A percentile compares a stretch with the other conserved stretches of the same genome.
These are phyloP conservation scores for Vaccinium macrocarpon DNA, from an alignment of 148 eudicot genomes.

Conservation along the genomic window DNA sequence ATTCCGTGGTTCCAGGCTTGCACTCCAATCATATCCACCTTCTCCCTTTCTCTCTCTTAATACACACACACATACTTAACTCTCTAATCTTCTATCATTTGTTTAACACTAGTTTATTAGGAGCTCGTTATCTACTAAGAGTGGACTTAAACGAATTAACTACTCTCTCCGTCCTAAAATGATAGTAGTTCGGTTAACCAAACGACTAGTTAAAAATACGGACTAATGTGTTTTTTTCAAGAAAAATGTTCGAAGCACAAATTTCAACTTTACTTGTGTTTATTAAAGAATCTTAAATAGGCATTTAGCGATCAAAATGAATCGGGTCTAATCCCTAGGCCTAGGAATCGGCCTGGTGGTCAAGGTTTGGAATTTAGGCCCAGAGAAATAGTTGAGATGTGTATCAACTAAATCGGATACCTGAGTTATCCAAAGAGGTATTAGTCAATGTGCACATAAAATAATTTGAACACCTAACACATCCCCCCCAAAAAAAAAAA, in stretches of 20 bases:
- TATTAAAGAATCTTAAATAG: background rate
- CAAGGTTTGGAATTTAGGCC: too few relatives aligned
- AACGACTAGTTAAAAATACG: too few relatives aligned
- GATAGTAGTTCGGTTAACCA: too few relatives aligned
- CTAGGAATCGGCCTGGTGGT: too few relatives aligned
- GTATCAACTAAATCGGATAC: too few relatives aligned
- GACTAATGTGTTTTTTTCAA: too few relatives aligned
- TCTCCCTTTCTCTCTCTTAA: background rate
- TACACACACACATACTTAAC: background rate
- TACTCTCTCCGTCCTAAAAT: background rate
- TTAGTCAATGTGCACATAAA: too few relatives aligned
- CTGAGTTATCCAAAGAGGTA: too few relatives aligned
- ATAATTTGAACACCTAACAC: too few relatives aligned
- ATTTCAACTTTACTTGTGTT: background rate
- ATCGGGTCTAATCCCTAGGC: too few relatives aligned
- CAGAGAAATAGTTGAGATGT: too few relatives aligned
- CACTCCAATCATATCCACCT: slow-evolving; percentile 1
- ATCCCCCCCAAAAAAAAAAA: too few relatives aligned
- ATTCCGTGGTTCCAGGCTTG: slow-evolving; percentile 11
- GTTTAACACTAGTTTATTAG: background rate
- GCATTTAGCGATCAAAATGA: background rate
- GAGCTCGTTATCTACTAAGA: background rate
- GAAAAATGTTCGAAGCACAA: background rate
- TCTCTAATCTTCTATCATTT: background rate
- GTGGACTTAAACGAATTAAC: background rate